Conservation (phyloP, 169 alveolate genomes). For the Besnoitia besnoiti region DNA sequence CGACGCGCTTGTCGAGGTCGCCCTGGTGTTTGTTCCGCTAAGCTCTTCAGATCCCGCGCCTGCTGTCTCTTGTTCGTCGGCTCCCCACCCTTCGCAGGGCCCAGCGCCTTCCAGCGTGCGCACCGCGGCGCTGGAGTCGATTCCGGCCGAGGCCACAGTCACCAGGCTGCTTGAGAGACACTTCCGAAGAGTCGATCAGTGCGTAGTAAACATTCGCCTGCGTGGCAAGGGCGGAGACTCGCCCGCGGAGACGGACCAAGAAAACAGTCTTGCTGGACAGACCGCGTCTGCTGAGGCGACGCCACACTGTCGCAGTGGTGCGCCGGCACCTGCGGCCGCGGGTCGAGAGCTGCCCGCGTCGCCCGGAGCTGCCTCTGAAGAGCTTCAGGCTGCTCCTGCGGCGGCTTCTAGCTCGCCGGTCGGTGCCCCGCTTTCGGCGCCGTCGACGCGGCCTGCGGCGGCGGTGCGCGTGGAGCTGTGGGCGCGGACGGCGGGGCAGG, state of each 20-base stretch:
- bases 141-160: neutral
- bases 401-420: neutral
- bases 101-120: neutral
- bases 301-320: no score
- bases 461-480: slow-evolving; percentile 12
- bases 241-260: no score
- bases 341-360: neutral
- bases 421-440: neutral
- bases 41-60: neutral
- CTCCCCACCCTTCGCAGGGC: neutral
- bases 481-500: slow-evolving; percentile 41
- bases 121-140: neutral
- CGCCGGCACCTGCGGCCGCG: no score
- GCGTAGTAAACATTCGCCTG: neutral
- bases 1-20: slow-evolving; percentile 38
- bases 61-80: neutral
- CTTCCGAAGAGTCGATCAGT: slow-evolving; percentile 7
- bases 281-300: no score
- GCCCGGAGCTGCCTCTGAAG: neutral
- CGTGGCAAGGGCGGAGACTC: neutral
- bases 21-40: slow-evolving; percentile 1
- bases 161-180: neutral
- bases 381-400: neutral
- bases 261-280: no score
- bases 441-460: neutral